A percentile compares a stretch with the other conserved stretches of the same genome.
phyloP scores from a whole-genome alignment of 1,284 basidiomycete species.

The Naganishia albida region DNA sequence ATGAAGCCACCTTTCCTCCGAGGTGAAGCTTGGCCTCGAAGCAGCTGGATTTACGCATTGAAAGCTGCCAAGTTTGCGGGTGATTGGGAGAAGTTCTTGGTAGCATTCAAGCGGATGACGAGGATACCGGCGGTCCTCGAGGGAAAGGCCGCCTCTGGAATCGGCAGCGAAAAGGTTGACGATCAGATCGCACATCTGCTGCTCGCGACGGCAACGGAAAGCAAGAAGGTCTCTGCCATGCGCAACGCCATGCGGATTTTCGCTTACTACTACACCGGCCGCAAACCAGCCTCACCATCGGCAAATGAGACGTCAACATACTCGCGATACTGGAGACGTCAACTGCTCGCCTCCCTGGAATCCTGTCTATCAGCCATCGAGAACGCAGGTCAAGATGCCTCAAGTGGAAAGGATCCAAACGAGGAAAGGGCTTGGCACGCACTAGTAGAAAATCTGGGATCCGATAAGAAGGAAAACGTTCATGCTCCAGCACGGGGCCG shows the following conservation, averaged over 20 bases:
- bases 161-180: constrained; percentile 32
- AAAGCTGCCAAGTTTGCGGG: constrained; percentile 41
- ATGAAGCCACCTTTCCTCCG: constrained; percentile 36
- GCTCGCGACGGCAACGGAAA: constrained; percentile 39
- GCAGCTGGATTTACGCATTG: constrained; percentile 38
- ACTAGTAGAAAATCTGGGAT: background rate
- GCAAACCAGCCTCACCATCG: background rate
- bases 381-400: constrained; percentile 4
- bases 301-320: constrained; percentile 5
- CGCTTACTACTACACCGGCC: constrained; percentile 1
- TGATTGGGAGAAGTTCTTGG: constrained; percentile 43
- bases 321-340: constrained; percentile 19
- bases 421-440: constrained; percentile 15
- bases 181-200: constrained; percentile 37
- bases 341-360: background rate
- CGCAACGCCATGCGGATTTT: constrained; percentile 25
- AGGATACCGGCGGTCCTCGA: constrained; percentile 35
- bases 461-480: no score
- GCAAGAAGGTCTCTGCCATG: constrained; percentile 29
- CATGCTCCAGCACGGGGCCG: no score
- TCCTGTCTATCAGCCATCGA: constrained; percentile 1
- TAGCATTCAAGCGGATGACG: constrained; percentile 40
- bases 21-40: constrained; percentile 38
- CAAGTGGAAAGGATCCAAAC: background rate
- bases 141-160: constrained; percentile 33